Evolutionary conservation across 2,329 filamentous ascomycete genomes (phyloP), one percentile per base, ranked within the genome.

Genomic region (Mycocentrospora acerina): DNA sequence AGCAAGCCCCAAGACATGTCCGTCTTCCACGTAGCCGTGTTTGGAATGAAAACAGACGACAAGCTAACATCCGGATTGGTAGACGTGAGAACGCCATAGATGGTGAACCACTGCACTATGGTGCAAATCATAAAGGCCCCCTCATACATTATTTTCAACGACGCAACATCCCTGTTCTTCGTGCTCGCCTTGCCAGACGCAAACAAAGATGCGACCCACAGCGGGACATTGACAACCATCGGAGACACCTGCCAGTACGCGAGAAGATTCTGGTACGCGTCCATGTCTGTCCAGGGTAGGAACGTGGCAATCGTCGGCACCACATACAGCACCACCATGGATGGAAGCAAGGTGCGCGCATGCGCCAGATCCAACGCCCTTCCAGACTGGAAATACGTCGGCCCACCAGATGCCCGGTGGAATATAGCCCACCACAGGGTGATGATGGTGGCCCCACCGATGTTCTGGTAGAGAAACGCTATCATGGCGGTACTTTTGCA

Each of bases 191-290:
- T 8, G 14, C 27, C 18, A 7, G 51, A 48, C 10, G 39, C 32
- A 13, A 33, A 50, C 5, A 35, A 25, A 4, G 43, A 33, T 9
- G 41, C 46, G 26, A 54, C 13, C 51, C 51, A 54, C 12, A 54
- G 29, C 1, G 51, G 51, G 5, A 41, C 24, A 24, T 52, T 52
- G 25, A 40, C 48, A 7, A 52, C 15, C 6, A 54, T 31, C 1
- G 51, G 51, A 1, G 41, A 24, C 8, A 46, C 17, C 29, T 54
- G 51, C 48, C 46, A 54, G 33, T 47, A 48, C 2, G 48, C 51
- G 12, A 52, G 13, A 22, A 47, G 10, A 4, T 24, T 33, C 28
- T 54, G 48, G 1, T 43, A 13, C 4, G 17, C 35, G n/a, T 14
- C 12, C 1, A 43, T 12, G 9, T 32, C 34, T 3, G 34, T 30